Percentiles rank a stretch among this genome's conserved stretches.
Conservation (phyloP, 176 grass and related monocot genomes). For the Bonia amplexicaulis region DNA sequence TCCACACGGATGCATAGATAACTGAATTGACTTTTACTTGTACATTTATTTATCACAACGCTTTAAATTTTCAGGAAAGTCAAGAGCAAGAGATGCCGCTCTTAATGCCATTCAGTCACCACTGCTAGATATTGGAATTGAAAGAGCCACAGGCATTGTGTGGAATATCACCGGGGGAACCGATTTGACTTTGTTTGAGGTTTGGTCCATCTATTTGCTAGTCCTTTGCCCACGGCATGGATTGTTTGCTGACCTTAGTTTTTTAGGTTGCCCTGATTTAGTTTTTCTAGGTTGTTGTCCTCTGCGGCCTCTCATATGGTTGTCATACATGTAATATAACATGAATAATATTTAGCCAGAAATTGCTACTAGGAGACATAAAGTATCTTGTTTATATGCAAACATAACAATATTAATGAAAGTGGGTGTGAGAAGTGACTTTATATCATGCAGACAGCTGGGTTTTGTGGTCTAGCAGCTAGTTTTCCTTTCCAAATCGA, state of each 20-base stretch:
- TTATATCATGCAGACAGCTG: background rate
- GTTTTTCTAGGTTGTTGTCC: background rate
- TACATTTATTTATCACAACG: constrained; percentile 1
- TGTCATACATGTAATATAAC: background rate
- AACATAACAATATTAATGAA: background rate
- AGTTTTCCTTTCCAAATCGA: background rate
- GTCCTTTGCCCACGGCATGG: background rate
- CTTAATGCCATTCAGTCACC: constrained; percentile 93
- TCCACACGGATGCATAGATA: background rate
- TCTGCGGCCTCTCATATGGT: background rate
- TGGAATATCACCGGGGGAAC: constrained; percentile 91
- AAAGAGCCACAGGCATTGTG: constrained; percentile 88
- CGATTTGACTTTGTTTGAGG: constrained; percentile 89
- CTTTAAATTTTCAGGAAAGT: constrained; percentile 54
- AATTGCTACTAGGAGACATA: background rate
- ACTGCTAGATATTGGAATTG: constrained; percentile 90
- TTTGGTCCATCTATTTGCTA: constrained; percentile 35
- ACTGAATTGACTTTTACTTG: background rate
- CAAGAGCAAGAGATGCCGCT: constrained; percentile 86
- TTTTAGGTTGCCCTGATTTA: background rate
- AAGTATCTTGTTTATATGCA: constrained; percentile 9
- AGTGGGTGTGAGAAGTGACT: background rate
- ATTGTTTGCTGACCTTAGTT: constrained; percentile 11
- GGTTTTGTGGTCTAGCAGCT: background rate
- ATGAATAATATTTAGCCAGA: background rate